Conservation (phyloP, 805 yeast genomes). For the Saccharomycopsis babjevae region DNA sequence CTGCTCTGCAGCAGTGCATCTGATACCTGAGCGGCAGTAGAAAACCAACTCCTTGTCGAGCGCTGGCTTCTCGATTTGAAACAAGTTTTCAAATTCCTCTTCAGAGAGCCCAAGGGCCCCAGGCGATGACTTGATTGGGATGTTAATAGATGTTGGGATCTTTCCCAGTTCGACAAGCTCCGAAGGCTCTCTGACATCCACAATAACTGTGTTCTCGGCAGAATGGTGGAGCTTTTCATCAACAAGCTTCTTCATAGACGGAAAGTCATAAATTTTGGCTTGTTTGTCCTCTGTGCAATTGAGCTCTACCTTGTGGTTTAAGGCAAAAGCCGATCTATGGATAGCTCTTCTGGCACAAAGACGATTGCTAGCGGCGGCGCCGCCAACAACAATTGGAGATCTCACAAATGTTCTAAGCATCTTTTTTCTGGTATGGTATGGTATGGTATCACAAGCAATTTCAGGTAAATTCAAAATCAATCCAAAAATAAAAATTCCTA, state of each 20-base stretch:
- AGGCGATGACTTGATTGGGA: conserved; percentile 85
- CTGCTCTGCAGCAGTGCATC: conserved; percentile 86
- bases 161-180: conserved; percentile 59
- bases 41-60: conserved; percentile 66
- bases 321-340: neutral
- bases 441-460: neutral
- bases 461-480: no score
- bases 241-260: conserved; percentile 41
- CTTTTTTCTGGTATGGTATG: neutral
- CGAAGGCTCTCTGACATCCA: conserved; percentile 89
- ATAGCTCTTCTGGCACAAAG: conserved; percentile 2
- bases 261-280: conserved; percentile 44
- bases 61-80: conserved; percentile 75
- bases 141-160: conserved; percentile 76
- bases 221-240: conserved; percentile 28
- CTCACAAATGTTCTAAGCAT: neutral
- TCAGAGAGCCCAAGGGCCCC: conserved; percentile 76
- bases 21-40: conserved; percentile 87
- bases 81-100: conserved; percentile 71
- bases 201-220: conserved; percentile 40
- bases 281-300: conserved; percentile 6
- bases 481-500: no score
- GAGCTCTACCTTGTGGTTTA: neutral
- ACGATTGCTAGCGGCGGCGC: neutral
- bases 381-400: neutral